A percentile compares a stretch with the other conserved stretches of the same genome.
Evolutionary conservation across 768 basidiomycete species (phyloP).

Genomic region (Trametes elegans): DNA sequence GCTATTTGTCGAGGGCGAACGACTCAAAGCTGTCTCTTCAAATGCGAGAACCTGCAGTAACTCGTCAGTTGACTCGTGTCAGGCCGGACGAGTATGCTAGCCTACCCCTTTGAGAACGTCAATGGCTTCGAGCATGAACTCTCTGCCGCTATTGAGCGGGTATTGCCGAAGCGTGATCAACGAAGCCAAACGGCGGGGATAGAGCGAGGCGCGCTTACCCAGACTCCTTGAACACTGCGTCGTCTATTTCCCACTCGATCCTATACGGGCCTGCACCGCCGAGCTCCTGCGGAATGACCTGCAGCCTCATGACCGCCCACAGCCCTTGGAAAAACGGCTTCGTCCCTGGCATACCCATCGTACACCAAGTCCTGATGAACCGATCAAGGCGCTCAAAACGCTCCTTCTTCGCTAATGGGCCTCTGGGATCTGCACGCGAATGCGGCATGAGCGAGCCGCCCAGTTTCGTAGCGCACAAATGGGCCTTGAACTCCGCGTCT

Average conservation of each 20-base stretch:
- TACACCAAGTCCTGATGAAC: conserved; percentile 83
- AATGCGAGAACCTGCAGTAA: conserved; percentile 60
- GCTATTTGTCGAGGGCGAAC: conserved; percentile 26
- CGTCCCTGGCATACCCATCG: conserved; percentile 83
- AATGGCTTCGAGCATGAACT: conserved; percentile 92
- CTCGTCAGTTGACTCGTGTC: conserved; percentile 9
- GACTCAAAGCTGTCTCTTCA: conserved; percentile 51
- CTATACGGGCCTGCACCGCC: conserved; percentile 75
- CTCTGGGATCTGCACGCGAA: conserved; percentile 63
- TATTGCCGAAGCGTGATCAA: conserved; percentile 22
- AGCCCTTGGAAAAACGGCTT: conserved; percentile 79
- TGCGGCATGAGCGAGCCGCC: conserved; percentile 79
- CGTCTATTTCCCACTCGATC: conserved; percentile 90
- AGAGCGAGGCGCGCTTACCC: conserved; percentile 58
- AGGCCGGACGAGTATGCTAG: conserved; percentile 14
- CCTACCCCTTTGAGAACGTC: conserved; percentile 87
- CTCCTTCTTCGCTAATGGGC: conserved; percentile 70
- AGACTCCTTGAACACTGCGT: conserved; percentile 91
- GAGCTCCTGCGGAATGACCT: conserved; percentile 73
- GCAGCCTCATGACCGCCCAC: conserved; percentile 80
- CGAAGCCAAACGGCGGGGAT: conserved; percentile 19
- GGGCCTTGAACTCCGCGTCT: conserved; percentile 83
- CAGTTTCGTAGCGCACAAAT: conserved; percentile 72
- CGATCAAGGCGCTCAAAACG: conserved; percentile 71
- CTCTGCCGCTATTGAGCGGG: conserved; percentile 66